Conservation (phyloP, 345 rosid genomes). For the Brassica napus region DNA sequence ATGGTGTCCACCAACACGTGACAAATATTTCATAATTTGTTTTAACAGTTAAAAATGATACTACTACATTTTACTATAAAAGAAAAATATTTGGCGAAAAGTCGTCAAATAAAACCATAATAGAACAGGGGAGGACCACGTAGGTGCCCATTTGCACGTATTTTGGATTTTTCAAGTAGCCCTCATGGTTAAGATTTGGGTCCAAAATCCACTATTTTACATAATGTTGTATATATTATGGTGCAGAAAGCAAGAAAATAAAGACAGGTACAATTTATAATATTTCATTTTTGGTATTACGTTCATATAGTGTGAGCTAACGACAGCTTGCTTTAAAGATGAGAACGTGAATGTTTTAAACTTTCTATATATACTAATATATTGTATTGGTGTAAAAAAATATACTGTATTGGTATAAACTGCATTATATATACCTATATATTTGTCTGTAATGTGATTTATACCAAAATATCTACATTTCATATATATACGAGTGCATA, state of each 20-base stretch:
- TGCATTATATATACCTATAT: neutral
- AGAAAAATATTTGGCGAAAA: slow-evolving; percentile 18
- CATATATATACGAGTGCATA: neutral
- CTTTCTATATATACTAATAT: neutral
- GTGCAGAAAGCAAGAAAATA: neutral
- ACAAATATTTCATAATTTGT: slow-evolving; percentile 19
- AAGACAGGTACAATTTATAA: neutral
- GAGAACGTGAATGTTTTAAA: neutral
- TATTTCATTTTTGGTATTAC: neutral
- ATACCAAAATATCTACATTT: neutral
- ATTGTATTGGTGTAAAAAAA: neutral
- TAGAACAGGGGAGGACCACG: slow-evolving; percentile 36
- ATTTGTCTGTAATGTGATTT: neutral
- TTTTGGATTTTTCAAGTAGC: slow-evolving; percentile 36
- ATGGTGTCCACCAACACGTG: slow-evolving; percentile 29
- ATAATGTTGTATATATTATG: neutral
- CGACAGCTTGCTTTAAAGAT: neutral
- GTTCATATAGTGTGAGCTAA: slow-evolving; percentile 5
- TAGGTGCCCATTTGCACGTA: slow-evolving; percentile 34
- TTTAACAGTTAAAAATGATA: neutral
- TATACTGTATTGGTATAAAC: neutral
- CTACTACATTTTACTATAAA: neutral
- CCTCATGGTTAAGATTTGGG: slow-evolving; percentile 22
- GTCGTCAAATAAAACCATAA: slow-evolving; percentile 28
- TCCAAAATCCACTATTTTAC: neutral